Evolutionary conservation across 192 early-diverging fungal species (phyloP), one percentile per base, ranked within the genome.

Genomic region (Coemansia sp.): DNA sequence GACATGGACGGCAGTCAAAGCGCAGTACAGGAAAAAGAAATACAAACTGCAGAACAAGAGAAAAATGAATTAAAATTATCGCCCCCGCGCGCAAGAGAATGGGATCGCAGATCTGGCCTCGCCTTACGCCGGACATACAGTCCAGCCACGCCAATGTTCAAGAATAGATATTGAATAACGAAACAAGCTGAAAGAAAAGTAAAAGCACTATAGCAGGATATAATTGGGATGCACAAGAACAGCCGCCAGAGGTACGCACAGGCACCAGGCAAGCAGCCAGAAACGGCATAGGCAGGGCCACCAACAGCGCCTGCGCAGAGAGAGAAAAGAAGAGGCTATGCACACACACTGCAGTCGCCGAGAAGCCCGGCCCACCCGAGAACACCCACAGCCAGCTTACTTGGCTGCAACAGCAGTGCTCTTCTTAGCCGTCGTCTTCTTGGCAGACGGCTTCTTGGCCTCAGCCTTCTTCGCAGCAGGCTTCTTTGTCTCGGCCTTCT

Each of bases 121-220:
- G 29, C 29, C 29, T 32, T 32, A 4, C 29, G 5, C 29, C 29
- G 5, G 29, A 32, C 5, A 32, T 27, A 2, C 5, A 32, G 29
- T 32, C 29, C 41, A 11, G 41, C 10, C 41, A 43, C 15, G 12
- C 41, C 41, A 43, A 15, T 43, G 41, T 15, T 43, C 23, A 57
- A 62, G 57, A 50, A 62, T 5, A 53, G 11, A 27, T 53, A 61
- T 50, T 22, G 25, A 59, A 60, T 39, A 29, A 65, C 23, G 53
- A 72, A 41, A 71, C 17, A 62, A 51, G 49, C 29, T 52, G 52
- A 38, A 41, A 45, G 43, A 45, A 68, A 47, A 64, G 11, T 23
- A 60, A 39, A 68, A 60, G 64, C 21, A 66, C 19, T 49, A 65
- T 55, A 50, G 50, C 19, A 67, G 57, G 7, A 54, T 35, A 43